Evolutionary conservation across 2,329 filamentous ascomycete species (phyloP).

Genomic region (Trichoderma cornu-damae): DNA sequence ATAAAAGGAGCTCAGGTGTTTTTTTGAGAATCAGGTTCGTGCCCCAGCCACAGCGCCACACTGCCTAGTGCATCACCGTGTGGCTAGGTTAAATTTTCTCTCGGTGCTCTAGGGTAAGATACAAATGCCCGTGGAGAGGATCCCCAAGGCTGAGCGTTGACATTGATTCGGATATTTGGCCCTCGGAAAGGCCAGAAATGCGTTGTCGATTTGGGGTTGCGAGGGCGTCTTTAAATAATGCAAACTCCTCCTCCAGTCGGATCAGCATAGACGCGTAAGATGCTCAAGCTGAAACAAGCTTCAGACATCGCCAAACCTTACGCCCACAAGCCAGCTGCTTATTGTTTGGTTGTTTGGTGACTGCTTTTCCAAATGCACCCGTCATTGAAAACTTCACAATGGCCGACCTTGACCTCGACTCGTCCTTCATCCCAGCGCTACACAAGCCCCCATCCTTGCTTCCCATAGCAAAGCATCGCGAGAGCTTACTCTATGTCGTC

Average conservation of each 20-base stretch:
- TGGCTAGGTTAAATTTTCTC: background rate
- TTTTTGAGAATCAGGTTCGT: background rate
- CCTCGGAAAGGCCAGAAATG: background rate
- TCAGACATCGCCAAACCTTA: background rate
- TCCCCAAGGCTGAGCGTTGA: background rate
- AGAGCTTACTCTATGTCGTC: conserved; percentile 76
- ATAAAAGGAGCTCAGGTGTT: conserved; percentile 14
- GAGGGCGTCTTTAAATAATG: background rate
- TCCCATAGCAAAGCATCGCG: conserved; percentile 78
- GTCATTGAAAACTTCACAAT: conserved; percentile 31
- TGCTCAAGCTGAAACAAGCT: background rate
- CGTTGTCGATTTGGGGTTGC: background rate
- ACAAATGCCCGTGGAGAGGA: background rate
- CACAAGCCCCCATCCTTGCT: conserved; percentile 81
- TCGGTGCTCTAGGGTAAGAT: conserved; percentile 1
- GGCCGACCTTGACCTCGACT: conserved; percentile 53
- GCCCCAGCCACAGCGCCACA: background rate
- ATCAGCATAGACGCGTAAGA: background rate
- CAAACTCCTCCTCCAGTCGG: no score
- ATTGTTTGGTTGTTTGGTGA: no score
- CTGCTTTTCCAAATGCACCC: background rate
- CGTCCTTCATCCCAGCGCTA: conserved; percentile 68
- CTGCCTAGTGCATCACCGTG: background rate
- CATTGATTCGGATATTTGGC: background rate
- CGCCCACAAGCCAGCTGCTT: background rate